Conservation (phyloP, 176 grass and related monocot genomes). For the Aegilops longissima region DNA sequence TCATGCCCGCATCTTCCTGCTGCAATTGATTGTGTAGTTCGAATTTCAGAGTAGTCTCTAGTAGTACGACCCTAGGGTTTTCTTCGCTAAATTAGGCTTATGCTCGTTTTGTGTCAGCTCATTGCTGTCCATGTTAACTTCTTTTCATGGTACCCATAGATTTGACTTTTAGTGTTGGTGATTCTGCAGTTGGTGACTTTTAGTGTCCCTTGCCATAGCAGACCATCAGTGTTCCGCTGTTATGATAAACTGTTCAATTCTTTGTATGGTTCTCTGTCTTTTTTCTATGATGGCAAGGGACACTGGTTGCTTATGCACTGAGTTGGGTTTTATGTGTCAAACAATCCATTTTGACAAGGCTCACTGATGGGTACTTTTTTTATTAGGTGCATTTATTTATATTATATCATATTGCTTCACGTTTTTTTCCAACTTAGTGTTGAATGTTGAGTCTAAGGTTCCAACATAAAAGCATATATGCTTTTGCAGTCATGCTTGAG, state of each 20-base stretch:
- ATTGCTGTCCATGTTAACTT: background rate
- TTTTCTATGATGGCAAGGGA: background rate
- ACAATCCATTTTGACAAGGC: background rate
- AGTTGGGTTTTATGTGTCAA: background rate
- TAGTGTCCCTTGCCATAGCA: background rate
- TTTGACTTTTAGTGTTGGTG: no score
- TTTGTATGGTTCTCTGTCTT: background rate
- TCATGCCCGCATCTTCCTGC: background rate
- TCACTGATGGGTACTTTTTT: background rate
- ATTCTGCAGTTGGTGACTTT: background rate
- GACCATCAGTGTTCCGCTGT: background rate
- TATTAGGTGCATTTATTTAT: background rate
- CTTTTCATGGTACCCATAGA: background rate
- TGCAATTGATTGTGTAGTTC: background rate
- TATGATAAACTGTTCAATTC: background rate
- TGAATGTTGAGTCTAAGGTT: background rate
- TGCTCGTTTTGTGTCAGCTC: background rate
- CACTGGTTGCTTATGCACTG: background rate
- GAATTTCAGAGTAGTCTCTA: background rate
- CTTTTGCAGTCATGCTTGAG: background rate
- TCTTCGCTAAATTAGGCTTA: background rate
- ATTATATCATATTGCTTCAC: background rate
- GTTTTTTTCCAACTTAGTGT: background rate
- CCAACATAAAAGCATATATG: background rate
- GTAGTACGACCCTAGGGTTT: background rate